Evolutionary conservation across 768 basidiomycete genomes (phyloP), one percentile per base, ranked within the genome.

Genomic region (Phlegmacium glaucopus): DNA sequence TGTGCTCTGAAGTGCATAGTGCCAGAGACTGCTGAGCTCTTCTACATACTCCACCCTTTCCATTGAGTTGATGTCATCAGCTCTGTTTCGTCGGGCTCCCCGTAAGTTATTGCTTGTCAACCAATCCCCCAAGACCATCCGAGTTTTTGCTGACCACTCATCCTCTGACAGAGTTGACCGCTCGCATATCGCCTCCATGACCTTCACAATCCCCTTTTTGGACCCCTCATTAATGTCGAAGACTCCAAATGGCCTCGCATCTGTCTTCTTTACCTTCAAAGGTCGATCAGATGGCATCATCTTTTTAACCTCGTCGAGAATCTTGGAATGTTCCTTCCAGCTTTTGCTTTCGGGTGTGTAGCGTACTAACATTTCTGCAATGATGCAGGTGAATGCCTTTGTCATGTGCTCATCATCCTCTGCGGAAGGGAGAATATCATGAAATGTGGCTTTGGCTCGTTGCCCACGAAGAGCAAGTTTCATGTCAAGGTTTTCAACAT

Each of bases 141-240:
- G 48, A 7, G 48, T 50, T 37, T 59, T 55, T 2, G 39, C 34
- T 11, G 59, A 46, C 60, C 57, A 62, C 25, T 54, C 50, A n/a
- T n/a, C n/a, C n/a, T n/a, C n/a, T 8, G 45, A 39, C 8, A 65
- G 35, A 10, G 42, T 45, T n/a, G 55, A 48, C n/a, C 49, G 13
- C 39, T 62, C 50, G 18, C 55, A 56, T 27, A 66, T 55, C 4
- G 26, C 47, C 38, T 60, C 46, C 3, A 64, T 6, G n/a, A 63
- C 51, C 2, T 62, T 45, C 2, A 66, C 25, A 7, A 45, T 40
- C 9, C 48, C 64, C 28, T 60, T 56, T 44, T 64, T 65, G 0
- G 64, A 65, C 3, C 64, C 64, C 46, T 65, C 64, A 42, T 65
- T 57, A 4, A 63, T 53, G 48, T 65, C 58, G 42, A 65, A 60